Conservation (phyloP, 1,139 yeast species). For the Geotrichum fermentans region DNA sequence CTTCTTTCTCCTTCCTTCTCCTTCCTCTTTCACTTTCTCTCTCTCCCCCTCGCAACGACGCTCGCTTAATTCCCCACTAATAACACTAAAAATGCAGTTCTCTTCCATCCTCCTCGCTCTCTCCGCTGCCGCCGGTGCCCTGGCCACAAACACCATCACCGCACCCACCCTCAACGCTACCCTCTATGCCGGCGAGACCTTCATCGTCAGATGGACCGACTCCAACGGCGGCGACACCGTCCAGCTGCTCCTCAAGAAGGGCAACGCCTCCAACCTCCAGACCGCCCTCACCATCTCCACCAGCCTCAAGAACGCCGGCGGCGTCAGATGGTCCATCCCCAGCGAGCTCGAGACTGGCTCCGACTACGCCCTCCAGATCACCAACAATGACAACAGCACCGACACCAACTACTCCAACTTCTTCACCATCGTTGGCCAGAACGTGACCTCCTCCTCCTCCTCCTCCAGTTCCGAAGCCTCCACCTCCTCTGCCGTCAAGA, state of each 20-base stretch:
- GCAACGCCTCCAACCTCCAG: slow-evolving; percentile 33
- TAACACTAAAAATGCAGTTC: slow-evolving; percentile 18
- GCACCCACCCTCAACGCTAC: slow-evolving; percentile 32
- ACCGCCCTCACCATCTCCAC: slow-evolving; percentile 37
- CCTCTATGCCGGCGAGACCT: slow-evolving; percentile 35
- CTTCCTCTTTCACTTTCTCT: neutral
- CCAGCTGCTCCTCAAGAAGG: slow-evolving; percentile 34
- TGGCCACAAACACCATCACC: slow-evolving; percentile 32
- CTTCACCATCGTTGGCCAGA: slow-evolving; percentile 31
- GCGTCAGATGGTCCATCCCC: slow-evolving; percentile 40
- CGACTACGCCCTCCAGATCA: slow-evolving; percentile 37
- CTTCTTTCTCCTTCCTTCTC: neutral
- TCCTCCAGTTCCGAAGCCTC: slow-evolving; percentile 20
- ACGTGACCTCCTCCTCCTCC: slow-evolving; percentile 21
- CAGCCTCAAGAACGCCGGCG: slow-evolving; percentile 37
- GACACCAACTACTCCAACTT: slow-evolving; percentile 38
- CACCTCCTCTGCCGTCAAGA: slow-evolving; percentile 19
- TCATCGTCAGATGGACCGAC: slow-evolving; percentile 36
- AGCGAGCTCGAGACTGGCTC: slow-evolving; percentile 30
- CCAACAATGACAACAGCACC: slow-evolving; percentile 30
- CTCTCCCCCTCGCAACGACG: neutral
- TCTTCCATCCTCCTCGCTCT: slow-evolving; percentile 23
- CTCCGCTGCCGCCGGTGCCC: slow-evolving; percentile 22
- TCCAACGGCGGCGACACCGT: slow-evolving; percentile 35
- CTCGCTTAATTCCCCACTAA: too few species aligned